Percentiles rank a stretch among this genome's conserved stretches.
Conservation (phyloP, 2,329 filamentous ascomycete species). For the Claviceps sp. region DNA sequence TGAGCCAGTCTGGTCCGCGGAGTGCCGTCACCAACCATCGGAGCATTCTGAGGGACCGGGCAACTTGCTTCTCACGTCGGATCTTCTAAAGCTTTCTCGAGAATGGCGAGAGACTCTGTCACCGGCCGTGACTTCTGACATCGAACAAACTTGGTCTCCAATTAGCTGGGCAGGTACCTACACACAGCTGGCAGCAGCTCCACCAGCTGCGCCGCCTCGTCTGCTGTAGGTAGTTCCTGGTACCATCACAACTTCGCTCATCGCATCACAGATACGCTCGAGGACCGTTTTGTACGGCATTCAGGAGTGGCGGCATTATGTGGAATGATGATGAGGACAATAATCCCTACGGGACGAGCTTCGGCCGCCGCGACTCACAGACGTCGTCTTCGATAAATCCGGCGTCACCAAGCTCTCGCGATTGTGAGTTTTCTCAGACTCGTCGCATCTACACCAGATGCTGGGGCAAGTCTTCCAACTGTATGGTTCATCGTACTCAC, state of each 20-base stretch:
- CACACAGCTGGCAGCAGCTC: constrained; percentile 1
- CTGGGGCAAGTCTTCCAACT: not conserved
- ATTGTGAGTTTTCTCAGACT: constrained; percentile 36
- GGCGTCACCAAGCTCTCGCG: constrained; percentile 43
- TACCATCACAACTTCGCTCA: not conserved
- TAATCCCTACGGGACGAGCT: constrained; percentile 86
- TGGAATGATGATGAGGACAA: constrained; percentile 99
- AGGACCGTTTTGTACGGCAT: not conserved
- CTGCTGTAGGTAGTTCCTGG: not conserved
- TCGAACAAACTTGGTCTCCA: not conserved
- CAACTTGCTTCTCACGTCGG: not conserved
- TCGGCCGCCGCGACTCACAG: constrained; percentile 74
- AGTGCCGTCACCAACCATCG: not conserved
- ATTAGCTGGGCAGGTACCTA: not conserved
- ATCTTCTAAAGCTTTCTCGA: not conserved
- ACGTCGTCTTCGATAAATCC: constrained; percentile 54
- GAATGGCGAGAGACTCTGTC: constrained; percentile 12
- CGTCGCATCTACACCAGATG: not conserved
- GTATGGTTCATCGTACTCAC: not conserved
- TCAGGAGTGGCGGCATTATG: constrained; percentile 38
- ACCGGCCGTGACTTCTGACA: constrained; percentile 7
- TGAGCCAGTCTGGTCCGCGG: not conserved
- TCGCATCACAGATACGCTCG: not conserved
- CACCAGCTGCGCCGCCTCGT: constrained; percentile 2
- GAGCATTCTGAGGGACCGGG: not conserved